phyloP scores from a whole-genome alignment of 345 rosid species.

The Hibiscus trionum region DNA sequence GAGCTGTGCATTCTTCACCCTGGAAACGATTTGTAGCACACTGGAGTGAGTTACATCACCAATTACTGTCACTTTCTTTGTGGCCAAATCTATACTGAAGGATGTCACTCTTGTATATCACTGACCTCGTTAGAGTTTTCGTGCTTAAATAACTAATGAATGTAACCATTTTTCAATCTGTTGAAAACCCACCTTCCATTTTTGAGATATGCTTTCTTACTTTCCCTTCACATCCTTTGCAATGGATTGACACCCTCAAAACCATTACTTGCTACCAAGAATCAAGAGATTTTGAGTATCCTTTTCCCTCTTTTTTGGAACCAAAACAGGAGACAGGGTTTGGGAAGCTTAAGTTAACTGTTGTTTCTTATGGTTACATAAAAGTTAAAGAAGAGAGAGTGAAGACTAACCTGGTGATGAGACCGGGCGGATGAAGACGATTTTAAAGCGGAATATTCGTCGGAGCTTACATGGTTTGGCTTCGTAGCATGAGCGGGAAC shows the following conservation, averaged over 20 bases:
- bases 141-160: background rate
- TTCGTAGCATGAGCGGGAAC: constrained; percentile 21
- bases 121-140: background rate
- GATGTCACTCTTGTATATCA: constrained; percentile 44
- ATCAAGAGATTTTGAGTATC: too few relatives aligned
- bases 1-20: constrained; percentile 46
- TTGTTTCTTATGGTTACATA: background rate
- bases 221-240: constrained; percentile 96
- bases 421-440: constrained; percentile 24
- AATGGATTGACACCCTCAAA: constrained; percentile 80
- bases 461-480: constrained; percentile 14
- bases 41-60: constrained; percentile 48
- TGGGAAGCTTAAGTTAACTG: background rate
- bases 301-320: too few relatives aligned
- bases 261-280: constrained; percentile 77
- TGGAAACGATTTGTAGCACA: constrained; percentile 42
- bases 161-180: background rate
- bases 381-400: constrained; percentile 21
- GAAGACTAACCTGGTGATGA: background rate
- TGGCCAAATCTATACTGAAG: constrained; percentile 40
- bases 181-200: constrained; percentile 64
- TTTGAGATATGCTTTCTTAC: constrained; percentile 80
- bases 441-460: constrained; percentile 22
- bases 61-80: constrained; percentile 44
- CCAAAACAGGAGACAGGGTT: too few relatives aligned